Evolutionary conservation across 768 basidiomycete species (phyloP).

Genomic region (Amyloporia xantha): DNA sequence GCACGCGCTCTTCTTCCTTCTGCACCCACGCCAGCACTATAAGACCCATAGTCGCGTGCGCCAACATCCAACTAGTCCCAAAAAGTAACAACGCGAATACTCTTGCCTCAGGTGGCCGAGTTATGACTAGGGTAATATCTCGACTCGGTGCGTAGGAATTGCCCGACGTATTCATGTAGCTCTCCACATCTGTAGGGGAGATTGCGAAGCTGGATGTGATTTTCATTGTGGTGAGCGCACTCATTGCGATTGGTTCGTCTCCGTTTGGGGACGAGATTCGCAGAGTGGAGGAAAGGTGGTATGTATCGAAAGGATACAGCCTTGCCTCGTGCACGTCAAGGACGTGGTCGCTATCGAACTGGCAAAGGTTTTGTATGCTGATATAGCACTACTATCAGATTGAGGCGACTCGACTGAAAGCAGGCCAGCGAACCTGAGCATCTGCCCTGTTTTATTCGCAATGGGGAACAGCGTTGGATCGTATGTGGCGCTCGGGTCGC

Average conservation of each 20-base stretch:
- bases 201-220: constrained; percentile 43
- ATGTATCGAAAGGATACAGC: constrained; percentile 53
- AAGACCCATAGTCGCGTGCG: constrained; percentile 44
- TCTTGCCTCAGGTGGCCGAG: constrained; percentile 38
- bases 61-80: constrained; percentile 43
- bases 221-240: constrained; percentile 35
- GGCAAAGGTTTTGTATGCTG: constrained; percentile 49
- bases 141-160: constrained; percentile 37
- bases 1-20: constrained; percentile 23
- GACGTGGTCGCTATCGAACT: constrained; percentile 51
- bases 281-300: constrained; percentile 43
- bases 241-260: constrained; percentile 36
- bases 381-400: not conserved
- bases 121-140: constrained; percentile 40
- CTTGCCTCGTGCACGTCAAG: constrained; percentile 49
- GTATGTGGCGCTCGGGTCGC: constrained; percentile 33
- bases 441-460: constrained; percentile 31
- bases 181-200: constrained; percentile 13
- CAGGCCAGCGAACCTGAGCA: constrained; percentile 32
- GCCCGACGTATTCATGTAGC: constrained; percentile 35
- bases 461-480: constrained; percentile 43
- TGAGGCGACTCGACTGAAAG: not conserved
- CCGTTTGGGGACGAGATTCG: constrained; percentile 29
- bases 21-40: constrained; percentile 36
- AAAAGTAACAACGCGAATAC: constrained; percentile 42